Percentiles rank a stretch among this genome's conserved stretches.
These are phyloP conservation scores for Lasiodiplodia sp. DNA, from an alignment of 2,329 filamentous ascomycete genomes.

Conservation along the genomic window DNA sequence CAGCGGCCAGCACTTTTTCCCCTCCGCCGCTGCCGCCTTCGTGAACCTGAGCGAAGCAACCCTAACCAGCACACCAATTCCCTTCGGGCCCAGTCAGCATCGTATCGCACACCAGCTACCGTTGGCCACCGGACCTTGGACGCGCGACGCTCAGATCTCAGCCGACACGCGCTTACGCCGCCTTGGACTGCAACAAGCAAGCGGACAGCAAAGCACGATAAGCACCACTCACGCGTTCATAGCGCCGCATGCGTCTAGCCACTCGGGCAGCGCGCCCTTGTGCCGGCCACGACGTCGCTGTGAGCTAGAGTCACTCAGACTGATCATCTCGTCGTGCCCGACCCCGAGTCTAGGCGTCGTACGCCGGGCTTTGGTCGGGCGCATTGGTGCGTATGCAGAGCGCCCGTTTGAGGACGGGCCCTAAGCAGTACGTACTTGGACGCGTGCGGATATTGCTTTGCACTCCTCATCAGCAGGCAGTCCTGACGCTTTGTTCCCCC, in stretches of 20 bases:
- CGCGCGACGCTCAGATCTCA: background rate
- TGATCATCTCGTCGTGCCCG: conserved; percentile 10
- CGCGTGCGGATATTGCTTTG: conserved; percentile 23
- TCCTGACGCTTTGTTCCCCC: conserved; percentile 6
- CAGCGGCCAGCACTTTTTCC: background rate
- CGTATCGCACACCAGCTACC: background rate
- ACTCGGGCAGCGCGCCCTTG: conserved; percentile 5
- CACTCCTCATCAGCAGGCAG: conserved; percentile 4
- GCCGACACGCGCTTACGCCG: background rate
- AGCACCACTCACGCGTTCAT: conserved; percentile 14
- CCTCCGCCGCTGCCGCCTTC: background rate
- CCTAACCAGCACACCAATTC: background rate
- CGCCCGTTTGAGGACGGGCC: conserved; percentile 17
- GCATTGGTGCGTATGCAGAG: conserved; percentile 18
- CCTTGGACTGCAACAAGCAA: background rate
- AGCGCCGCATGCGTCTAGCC: conserved; percentile 15
- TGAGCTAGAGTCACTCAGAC: conserved; percentile 9
- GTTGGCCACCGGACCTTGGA: background rate
- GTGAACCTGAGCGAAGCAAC: background rate
- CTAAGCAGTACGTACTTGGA: conserved; percentile 2
- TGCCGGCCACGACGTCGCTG: conserved; percentile 3
- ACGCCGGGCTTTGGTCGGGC: background rate
- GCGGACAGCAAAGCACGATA: conserved; percentile 7
- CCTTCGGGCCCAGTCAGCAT: background rate
- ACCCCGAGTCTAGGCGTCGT: background rate